Percentiles rank a stretch among this genome's conserved stretches.
Conservation (phyloP, 306 rosid genomes). For the Gleditsia sinensis region DNA sequence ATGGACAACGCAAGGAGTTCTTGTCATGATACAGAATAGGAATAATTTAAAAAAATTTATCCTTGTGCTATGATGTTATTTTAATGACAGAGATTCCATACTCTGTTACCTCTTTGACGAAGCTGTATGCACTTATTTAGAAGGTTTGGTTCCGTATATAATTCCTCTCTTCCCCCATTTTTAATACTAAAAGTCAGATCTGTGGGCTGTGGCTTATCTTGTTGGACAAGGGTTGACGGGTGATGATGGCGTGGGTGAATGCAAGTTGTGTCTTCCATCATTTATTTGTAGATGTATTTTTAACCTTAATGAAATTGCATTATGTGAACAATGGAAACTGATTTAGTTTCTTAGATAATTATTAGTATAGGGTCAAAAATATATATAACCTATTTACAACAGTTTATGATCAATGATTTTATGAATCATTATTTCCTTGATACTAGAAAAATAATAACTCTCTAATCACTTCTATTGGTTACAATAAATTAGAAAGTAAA, state of each 20-base stretch:
- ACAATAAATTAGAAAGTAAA: too few relatives aligned
- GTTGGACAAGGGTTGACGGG: background rate
- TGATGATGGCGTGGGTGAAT: background rate
- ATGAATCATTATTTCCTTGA: too few relatives aligned
- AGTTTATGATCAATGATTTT: too few relatives aligned
- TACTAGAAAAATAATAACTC: too few relatives aligned
- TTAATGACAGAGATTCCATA: constrained; percentile 80
- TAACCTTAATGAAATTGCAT: constrained; percentile 18
- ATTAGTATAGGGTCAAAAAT: too few relatives aligned
- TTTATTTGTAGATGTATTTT: constrained; percentile 4
- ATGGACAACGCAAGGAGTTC: constrained; percentile 10
- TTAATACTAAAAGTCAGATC: background rate
- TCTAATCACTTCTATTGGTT: too few relatives aligned
- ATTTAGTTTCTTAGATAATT: too few relatives aligned
- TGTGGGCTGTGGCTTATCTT: constrained; percentile 8
- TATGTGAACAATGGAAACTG: too few relatives aligned
- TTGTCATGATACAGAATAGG: too few relatives aligned
- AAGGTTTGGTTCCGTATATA: constrained; percentile 52
- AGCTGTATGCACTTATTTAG: constrained; percentile 67
- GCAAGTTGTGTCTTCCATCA: constrained; percentile 4
- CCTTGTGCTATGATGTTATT: constrained; percentile 85
- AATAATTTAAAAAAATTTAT: too few relatives aligned
- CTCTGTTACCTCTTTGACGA: constrained; percentile 68
- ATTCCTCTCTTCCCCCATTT: background rate
- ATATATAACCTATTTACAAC: too few relatives aligned